Conservation (phyloP, 2,329 filamentous ascomycete species). For the Aureobasidium sp. region DNA sequence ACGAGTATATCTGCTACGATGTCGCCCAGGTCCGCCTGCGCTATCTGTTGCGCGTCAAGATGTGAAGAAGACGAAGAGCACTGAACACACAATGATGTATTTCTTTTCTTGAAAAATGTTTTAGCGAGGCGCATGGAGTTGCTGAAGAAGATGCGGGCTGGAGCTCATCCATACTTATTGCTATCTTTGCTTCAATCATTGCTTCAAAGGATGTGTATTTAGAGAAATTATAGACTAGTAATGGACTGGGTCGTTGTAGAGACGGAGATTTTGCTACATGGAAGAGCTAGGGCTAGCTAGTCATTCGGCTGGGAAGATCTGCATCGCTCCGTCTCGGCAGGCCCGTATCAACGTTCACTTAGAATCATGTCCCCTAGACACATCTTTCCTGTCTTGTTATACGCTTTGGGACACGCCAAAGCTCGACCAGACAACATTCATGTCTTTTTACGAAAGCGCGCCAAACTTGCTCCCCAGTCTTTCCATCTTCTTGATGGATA, state of each 20-base stretch:
- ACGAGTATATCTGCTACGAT: conserved; percentile 69
- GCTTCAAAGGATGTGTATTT: too few species aligned
- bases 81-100: too few species aligned
- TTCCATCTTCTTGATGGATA: too few species aligned
- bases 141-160: too few species aligned
- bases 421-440: conserved; percentile 20
- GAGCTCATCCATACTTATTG: too few species aligned
- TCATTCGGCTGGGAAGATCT: background rate
- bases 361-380: background rate
- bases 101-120: too few species aligned
- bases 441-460: conserved; percentile 24
- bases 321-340: background rate
- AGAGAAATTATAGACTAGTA: too few species aligned
- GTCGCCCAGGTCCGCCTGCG: conserved; percentile 62
- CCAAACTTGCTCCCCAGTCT: too few species aligned
- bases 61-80: too few species aligned
- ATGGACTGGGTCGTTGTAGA: conserved; percentile 43
- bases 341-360: background rate
- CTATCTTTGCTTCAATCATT: too few species aligned
- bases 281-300: conserved; percentile 51
- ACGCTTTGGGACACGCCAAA: conserved; percentile 20
- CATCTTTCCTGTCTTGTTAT: conserved; percentile 22
- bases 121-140: too few species aligned
- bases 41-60: conserved; percentile 59
- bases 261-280: conserved; percentile 42